Evolutionary conservation across 208 protist genomes (phyloP).

Genomic region (Leishmania braziliensis): DNA sequence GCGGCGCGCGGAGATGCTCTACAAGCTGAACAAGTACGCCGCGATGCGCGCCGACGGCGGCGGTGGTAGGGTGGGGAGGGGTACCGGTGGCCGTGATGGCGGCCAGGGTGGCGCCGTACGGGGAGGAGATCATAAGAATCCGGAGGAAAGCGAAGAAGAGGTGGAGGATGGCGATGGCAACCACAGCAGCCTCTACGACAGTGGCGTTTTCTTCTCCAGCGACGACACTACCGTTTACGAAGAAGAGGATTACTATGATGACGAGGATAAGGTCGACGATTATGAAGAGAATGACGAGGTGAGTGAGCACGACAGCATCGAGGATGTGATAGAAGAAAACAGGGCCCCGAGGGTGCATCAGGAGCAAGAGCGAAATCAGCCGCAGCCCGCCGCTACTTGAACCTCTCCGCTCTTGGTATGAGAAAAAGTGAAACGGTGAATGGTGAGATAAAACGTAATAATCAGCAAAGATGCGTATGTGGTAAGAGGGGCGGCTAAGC

Average conservation of each 20-base stretch:
- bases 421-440: not conserved
- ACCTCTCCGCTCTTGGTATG: not conserved
- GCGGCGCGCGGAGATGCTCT: slow-evolving; percentile 68
- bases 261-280: slow-evolving; percentile 16
- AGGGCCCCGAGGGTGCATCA: not conserved
- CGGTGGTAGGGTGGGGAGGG: not conserved
- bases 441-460: not conserved
- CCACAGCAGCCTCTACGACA: slow-evolving; percentile 17
- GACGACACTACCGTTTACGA: slow-evolving; percentile 9
- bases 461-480: not conserved
- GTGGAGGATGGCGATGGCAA: slow-evolving; percentile 11
- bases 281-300: slow-evolving; percentile 13
- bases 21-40: slow-evolving; percentile 81
- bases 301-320: slow-evolving; percentile 19
- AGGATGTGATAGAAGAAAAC: slow-evolving; percentile 22
- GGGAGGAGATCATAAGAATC: not conserved
- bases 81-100: slow-evolving; percentile 1
- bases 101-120: not conserved
- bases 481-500: not conserved
- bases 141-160: slow-evolving; percentile 11
- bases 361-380: slow-evolving; percentile 14
- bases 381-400: not conserved
- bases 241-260: slow-evolving; percentile 15
- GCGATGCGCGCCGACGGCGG: slow-evolving; percentile 49
- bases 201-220: slow-evolving; percentile 14